These are phyloP conservation scores for Lophium mytilinum DNA, from an alignment of 495 filamentous ascomycete genomes.

Conservation along the genomic window DNA sequence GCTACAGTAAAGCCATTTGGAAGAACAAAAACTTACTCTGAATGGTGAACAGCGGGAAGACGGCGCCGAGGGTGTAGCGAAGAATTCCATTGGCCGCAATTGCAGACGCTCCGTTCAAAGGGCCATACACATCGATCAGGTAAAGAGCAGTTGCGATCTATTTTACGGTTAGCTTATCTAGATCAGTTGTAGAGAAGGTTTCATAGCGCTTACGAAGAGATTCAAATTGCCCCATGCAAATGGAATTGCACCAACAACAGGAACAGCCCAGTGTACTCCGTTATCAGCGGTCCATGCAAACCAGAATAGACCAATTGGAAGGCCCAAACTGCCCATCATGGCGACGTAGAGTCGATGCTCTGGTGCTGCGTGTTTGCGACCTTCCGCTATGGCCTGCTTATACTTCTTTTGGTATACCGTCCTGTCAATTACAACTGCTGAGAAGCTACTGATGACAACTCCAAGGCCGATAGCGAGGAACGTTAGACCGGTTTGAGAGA, in stretches of 20 bases:
- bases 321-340: slow-evolving; percentile 18
- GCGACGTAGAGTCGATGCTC: slow-evolving; percentile 28
- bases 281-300: slow-evolving; percentile 28
- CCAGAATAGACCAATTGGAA: slow-evolving; percentile 26
- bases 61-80: slow-evolving; percentile 21
- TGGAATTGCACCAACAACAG: slow-evolving; percentile 24
- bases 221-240: slow-evolving; percentile 28
- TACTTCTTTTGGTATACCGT: slow-evolving; percentile 5
- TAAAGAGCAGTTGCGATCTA: slow-evolving; percentile 35
- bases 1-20: not conserved
- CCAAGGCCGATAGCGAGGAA: slow-evolving; percentile 29
- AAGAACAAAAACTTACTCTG: slow-evolving; percentile 3
- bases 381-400: slow-evolving; percentile 8
- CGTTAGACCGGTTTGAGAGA: slow-evolving; percentile 33
- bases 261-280: slow-evolving; percentile 15
- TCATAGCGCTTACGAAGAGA: slow-evolving; percentile 17
- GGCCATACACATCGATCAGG: slow-evolving; percentile 38
- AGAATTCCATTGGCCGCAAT: slow-evolving; percentile 23
- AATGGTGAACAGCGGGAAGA: slow-evolving; percentile 24
- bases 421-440: slow-evolving; percentile 19
- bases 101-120: slow-evolving; percentile 26
- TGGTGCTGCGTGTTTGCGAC: not conserved
- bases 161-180: not conserved
- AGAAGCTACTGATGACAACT: slow-evolving; percentile 12
- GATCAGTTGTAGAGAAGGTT: not conserved